Base-by-base conservation (phyloP, 345 rosid genomes). In the Populus alba region DNA sequence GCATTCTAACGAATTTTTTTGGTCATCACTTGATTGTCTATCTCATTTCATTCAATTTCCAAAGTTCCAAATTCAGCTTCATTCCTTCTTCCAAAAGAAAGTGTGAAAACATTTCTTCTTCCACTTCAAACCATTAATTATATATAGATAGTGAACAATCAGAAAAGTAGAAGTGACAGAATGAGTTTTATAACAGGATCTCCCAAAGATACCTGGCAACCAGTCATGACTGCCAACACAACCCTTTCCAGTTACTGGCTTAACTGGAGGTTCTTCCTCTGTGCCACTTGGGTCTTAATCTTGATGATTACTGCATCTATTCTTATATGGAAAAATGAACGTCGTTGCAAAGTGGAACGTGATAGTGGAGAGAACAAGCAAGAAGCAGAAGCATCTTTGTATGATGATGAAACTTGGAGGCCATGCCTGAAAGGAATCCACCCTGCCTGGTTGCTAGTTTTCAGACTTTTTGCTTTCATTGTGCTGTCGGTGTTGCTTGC, bases 361-460 rank as follows among this genome's bases (percentile, higher is more conserved):
- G 67, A 70, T 22, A 66, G 53, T 7, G 83, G 73, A 72, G 90
- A 85, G 67, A 77, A 77, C 78, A 69, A 85, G 76, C 70, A 83
- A 77, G 91, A 88, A 80, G 63, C 81, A 62, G 87, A 82, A 57
- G 95, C 88, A 38, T 76, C 76, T 69, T 79, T 94, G 70, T 85
- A 87, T 47, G 86, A 80, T 47, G 97, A 97, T 67, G 97, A 97
- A 66, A 86, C 92, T 23, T 97, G 98, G 98, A 90, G 73, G 71
- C 96, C 98, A 73, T 92, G 94, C 81, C 87, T 97, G 6, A 81
- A 87, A 76, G 92, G 92, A 74, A 77, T 97, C 72, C 99, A 92
- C 63, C 99, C 98, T 51, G 97, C 92, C 73, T 97, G 99, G 98
- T 84, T 97, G 83, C 92, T 97, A 68, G 90, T 85, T 75, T 94